Evolutionary conservation across 768 basidiomycete species (phyloP), one percentile per base, ranked within the genome.

Genomic region (Exidia glandulosa): DNA sequence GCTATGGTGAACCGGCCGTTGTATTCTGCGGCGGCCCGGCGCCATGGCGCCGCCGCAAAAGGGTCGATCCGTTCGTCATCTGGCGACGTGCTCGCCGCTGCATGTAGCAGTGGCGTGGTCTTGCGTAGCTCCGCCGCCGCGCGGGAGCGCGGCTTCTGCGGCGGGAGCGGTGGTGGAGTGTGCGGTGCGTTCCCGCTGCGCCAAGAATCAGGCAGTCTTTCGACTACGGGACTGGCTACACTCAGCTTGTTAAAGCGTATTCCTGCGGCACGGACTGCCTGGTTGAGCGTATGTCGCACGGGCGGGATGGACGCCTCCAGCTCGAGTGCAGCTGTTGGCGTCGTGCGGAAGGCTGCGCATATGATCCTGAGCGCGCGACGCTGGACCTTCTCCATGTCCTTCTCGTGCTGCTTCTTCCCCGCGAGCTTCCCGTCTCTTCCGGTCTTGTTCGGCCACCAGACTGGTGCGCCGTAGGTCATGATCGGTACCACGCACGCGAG

Each of bases 291-390:
- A 23, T 25, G 33, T 12, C 29, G 27, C 5, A 73, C 64, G 3
- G 74, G 75, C 0, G 71, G 69, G 16, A 73, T 67, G 0, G 71
- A 64, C 0, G 73, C 69, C 45, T 74, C 72, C 9, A 75, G 61
- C 56, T 74, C 66, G 2, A 75, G 63, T 0, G 73, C 74, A 0
- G 58, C 32, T 1, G 66, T 68, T 2, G 68, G 71, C 1, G 71
- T 69, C 1, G 74, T 75, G 0, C 66, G 47, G 64, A 75, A 75
- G 0, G 69, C 73, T 0, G 70, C 72, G 29, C 70, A 72, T 0
- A 75, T 73, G 0, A 67, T 67, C 0, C 66, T 37, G 0, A 75
- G 67, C 3, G 68, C 71, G 0, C 60, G 19, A 27, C 67, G 64
- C 58, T 75, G 73, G 1, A 74, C 67, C 25, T 65, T 66, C 12